Evolutionary conservation across 441 rosid genomes (phyloP).

Genomic region (Croton setiger): DNA sequence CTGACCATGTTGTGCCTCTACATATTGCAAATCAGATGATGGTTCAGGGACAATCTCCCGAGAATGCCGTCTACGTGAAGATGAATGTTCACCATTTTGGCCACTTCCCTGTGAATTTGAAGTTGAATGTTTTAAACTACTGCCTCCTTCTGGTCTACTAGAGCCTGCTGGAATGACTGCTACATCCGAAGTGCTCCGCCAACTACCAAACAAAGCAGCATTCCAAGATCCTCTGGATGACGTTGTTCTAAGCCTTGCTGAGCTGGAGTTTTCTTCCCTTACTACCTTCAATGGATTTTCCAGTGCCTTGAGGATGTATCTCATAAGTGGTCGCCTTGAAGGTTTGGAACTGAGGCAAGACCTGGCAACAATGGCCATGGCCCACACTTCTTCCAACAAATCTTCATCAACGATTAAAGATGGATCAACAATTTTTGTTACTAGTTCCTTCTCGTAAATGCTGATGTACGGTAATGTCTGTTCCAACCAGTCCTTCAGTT

Average conservation of each 20-base stretch:
- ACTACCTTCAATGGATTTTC: conserved; percentile 93
- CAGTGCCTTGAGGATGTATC: conserved; percentile 81
- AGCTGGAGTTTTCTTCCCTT: conserved; percentile 65
- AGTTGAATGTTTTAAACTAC: conserved; percentile 59
- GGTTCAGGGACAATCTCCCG: conserved; percentile 89
- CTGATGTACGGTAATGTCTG: conserved; percentile 69
- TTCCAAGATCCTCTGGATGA: conserved; percentile 94
- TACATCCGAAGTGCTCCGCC: conserved; percentile 76
- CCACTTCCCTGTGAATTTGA: conserved; percentile 68
- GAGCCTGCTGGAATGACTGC: conserved; percentile 35
- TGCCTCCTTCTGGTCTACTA: conserved; percentile 40
- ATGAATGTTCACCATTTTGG: conserved; percentile 58
- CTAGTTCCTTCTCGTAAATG: conserved; percentile 80
- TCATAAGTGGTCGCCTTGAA: conserved; percentile 85
- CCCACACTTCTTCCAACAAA: conserved; percentile 97
- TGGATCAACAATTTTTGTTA: conserved; percentile 86
- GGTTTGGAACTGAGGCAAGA: conserved; percentile 96
- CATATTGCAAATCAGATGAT: conserved; percentile 34
- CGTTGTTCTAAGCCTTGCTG: conserved; percentile 66
- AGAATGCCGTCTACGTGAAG: conserved; percentile 63
- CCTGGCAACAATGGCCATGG: conserved; percentile 90
- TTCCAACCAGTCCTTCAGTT: conserved; percentile 63
- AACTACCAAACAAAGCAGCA: conserved; percentile 81
- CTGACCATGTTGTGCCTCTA: conserved; percentile 43
- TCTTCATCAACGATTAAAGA: conserved; percentile 88